Evolutionary conservation across 140 eudicot species (phyloP).

Genomic region (Erigeron philadelphicus): DNA sequence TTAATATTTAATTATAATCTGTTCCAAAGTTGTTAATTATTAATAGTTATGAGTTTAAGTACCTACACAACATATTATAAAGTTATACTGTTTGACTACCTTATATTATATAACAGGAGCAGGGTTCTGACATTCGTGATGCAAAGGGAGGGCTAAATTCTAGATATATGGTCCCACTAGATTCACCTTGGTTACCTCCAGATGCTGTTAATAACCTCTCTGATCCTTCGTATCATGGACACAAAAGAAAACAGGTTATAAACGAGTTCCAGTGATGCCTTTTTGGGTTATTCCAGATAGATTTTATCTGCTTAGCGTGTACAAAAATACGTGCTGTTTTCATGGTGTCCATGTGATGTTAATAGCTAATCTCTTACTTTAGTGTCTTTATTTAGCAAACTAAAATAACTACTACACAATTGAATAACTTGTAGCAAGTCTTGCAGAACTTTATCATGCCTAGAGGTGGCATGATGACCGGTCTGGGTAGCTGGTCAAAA

Average conservation of each 20-base stretch:
- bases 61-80: not conserved
- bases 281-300: conserved; percentile 3
- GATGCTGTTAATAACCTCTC: conserved; percentile 32
- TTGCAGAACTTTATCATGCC: not conserved
- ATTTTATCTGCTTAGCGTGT: not conserved
- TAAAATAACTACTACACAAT: not conserved
- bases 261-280: conserved; percentile 3
- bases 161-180: conserved; percentile 50
- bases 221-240: conserved; percentile 36
- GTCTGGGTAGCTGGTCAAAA: not conserved
- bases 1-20: not conserved
- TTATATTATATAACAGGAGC: conserved; percentile 45
- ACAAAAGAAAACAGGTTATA: conserved; percentile 54
- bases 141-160: conserved; percentile 43
- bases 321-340: not conserved
- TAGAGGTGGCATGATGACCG: not conserved
- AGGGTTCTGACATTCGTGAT: conserved; percentile 46
- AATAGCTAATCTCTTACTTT: not conserved
- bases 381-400: not conserved
- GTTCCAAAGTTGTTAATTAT: too few species aligned
- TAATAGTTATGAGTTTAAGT: not conserved
- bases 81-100: conserved; percentile 19
- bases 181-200: conserved; percentile 53
- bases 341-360: not conserved
- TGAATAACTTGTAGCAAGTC: not conserved